A percentile compares a stretch with the other conserved stretches of the same genome.
Conservation (phyloP, 2,329 filamentous ascomycete species). For the Verticillium klebahnii region DNA sequence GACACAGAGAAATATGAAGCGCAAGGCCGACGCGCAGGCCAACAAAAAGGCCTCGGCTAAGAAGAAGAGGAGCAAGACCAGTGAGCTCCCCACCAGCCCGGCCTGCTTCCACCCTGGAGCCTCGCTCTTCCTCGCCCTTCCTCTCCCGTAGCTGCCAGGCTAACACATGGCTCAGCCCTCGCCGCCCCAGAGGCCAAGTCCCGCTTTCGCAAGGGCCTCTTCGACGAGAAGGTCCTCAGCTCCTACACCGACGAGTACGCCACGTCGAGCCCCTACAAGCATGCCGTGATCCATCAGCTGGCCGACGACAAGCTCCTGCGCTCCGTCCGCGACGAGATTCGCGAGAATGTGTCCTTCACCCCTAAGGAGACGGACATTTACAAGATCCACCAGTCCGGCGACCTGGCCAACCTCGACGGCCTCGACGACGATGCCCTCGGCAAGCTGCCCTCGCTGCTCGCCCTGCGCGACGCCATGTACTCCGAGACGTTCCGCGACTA, state of each 20-base stretch:
- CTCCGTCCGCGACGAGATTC: conserved; percentile 82
- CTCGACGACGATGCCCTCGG: conserved; percentile 80
- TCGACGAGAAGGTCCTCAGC: conserved; percentile 53
- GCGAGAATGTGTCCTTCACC: conserved; percentile 87
- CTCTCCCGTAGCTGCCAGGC: conserved; percentile 4
- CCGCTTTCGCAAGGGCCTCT: conserved; percentile 63
- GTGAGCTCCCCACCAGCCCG: conserved; percentile 23
- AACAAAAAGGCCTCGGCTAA: conserved; percentile 38
- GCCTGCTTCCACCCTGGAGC: not conserved
- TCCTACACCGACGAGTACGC: conserved; percentile 60
- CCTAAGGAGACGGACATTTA: conserved; percentile 99
- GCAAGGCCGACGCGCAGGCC: conserved; percentile 49
- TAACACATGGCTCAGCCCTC: conserved; percentile 32
- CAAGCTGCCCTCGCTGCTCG: conserved; percentile 83
- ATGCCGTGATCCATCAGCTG: conserved; percentile 80
- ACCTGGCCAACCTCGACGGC: conserved; percentile 93
- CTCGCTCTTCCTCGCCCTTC: too few relatives aligned
- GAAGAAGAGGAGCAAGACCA: conserved; percentile 47
- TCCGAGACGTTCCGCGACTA: conserved; percentile 86
- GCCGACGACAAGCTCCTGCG: conserved; percentile 80
- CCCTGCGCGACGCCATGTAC: conserved; percentile 91
- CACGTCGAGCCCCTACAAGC: conserved; percentile 72
- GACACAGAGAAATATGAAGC: conserved; percentile 41
- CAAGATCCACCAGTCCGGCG: conserved; percentile 98
- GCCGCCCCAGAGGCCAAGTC: conserved; percentile 44